phyloP scores from a whole-genome alignment of 495 filamentous ascomycete species.

The Aspergillus ostianus region DNA sequence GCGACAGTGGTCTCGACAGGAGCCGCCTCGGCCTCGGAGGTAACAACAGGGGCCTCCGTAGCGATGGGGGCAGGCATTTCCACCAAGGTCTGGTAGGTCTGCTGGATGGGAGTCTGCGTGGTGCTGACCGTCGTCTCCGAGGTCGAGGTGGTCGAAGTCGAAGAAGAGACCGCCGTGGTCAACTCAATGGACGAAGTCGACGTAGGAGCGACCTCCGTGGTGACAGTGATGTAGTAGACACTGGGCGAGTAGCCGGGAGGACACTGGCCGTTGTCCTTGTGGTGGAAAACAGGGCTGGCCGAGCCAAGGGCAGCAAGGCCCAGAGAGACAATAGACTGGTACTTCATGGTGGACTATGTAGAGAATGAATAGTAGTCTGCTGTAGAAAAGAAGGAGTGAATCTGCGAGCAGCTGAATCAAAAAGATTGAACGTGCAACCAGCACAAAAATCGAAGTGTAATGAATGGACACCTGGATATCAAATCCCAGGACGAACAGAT shows the following conservation, averaged over 20 bases:
- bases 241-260: slow-evolving; percentile 31
- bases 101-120: slow-evolving; percentile 1
- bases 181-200: slow-evolving; percentile 18
- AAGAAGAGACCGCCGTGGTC: slow-evolving; percentile 13
- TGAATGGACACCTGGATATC: slow-evolving; percentile 38
- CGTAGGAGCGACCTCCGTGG: slow-evolving; percentile 23
- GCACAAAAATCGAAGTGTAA: slow-evolving; percentile 19
- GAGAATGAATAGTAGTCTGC: neutral
- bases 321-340: slow-evolving; percentile 28
- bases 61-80: slow-evolving; percentile 5
- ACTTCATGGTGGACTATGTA: slow-evolving; percentile 35
- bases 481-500: slow-evolving; percentile 27
- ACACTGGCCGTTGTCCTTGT: slow-evolving; percentile 24
- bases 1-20: slow-evolving; percentile 15
- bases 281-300: slow-evolving; percentile 22
- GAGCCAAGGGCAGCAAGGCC: slow-evolving; percentile 30
- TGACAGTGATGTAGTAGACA: slow-evolving; percentile 25
- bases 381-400: neutral
- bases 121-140: neutral
- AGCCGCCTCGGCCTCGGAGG: slow-evolving; percentile 8
- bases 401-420: slow-evolving; percentile 7
- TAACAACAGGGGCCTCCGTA: slow-evolving; percentile 9
- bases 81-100: neutral
- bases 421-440: slow-evolving; percentile 28
- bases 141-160: slow-evolving; percentile 8